Evolutionary conservation across 176 grass and related monocot species (phyloP).

Genomic region (sorghum (Sorghum bicolor)): Sorghum_bicolor_NCBIv3 NC_012871.2:7877501-7878000

Average conservation of each 20-base stretch:
- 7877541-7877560: slow-evolving; percentile 42
- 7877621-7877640: slow-evolving; percentile 65
- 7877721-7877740: not conserved
- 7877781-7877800: not conserved
- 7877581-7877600: slow-evolving; percentile 44
- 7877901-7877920: slow-evolving; percentile 34
- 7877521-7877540: slow-evolving; percentile 73
- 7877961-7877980: no score
- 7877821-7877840: slow-evolving; percentile 25
- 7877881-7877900: not conserved
- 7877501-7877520: slow-evolving; percentile 52
- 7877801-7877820: not conserved
- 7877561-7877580: slow-evolving; percentile 45
- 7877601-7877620: slow-evolving; percentile 52
- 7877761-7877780: not conserved
- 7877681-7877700: no score
- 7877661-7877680: slow-evolving; percentile 37
- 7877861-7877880: not conserved
- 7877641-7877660: slow-evolving; percentile 61
- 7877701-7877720: not conserved
- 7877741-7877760: not conserved
- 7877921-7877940: not conserved
- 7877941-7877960: no score
- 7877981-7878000: no score
- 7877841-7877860: not conserved